Evolutionary conservation across 352 stramenopile species (phyloP).

Genomic region (Globisporangium paddicum): DNA sequence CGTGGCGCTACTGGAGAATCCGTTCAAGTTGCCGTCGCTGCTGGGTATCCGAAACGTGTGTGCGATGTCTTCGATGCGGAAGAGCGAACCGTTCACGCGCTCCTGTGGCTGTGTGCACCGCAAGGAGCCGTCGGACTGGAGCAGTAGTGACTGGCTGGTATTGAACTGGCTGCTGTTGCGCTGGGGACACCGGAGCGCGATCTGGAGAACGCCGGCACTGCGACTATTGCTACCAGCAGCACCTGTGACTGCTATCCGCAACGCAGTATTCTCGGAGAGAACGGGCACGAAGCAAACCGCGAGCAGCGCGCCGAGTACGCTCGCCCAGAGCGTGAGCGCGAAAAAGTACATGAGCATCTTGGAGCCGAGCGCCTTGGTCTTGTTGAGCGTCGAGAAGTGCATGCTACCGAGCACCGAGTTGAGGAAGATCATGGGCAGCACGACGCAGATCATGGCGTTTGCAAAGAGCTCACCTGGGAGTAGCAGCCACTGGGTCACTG

Average conservation of each 20-base stretch:
- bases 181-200: conserved; percentile 20
- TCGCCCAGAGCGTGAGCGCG: conserved; percentile 34
- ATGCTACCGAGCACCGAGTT: conserved; percentile 39
- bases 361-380: conserved; percentile 24
- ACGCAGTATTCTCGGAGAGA: conserved; percentile 19
- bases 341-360: conserved; percentile 32
- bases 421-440: conserved; percentile 34
- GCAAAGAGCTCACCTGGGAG: conserved; percentile 33
- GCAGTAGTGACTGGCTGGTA: conserved; percentile 18
- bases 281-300: conserved; percentile 30
- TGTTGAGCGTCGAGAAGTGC: conserved; percentile 38
- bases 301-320: conserved; percentile 41
- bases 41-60: conserved; percentile 21
- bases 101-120: conserved; percentile 16
- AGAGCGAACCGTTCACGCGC: conserved; percentile 32
- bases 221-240: not conserved
- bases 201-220: conserved; percentile 11
- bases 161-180: not conserved
- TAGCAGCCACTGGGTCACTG: conserved; percentile 11
- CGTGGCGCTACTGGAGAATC: not conserved
- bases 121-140: conserved; percentile 34
- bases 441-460: conserved; percentile 31
- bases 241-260: conserved; percentile 16
- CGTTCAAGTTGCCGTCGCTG: not conserved
- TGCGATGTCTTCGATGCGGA: conserved; percentile 42